Evolutionary conservation across 345 rosid genomes (phyloP).

Genomic region (Eucalyptus erythrocorys): DNA sequence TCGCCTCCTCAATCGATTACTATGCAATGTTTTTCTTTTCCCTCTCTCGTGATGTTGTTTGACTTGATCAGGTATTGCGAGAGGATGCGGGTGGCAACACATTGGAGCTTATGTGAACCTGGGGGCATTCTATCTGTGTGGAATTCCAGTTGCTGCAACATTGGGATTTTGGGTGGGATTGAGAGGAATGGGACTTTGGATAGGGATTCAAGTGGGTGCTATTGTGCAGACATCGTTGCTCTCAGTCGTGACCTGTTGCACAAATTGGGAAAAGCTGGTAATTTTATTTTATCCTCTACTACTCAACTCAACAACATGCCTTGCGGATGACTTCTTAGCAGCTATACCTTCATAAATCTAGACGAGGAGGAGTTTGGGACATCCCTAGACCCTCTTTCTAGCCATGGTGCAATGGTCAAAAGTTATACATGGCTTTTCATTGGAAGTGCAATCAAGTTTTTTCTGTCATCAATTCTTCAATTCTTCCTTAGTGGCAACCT

Average conservation of each 20-base stretch:
- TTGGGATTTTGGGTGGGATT: conserved; percentile 52
- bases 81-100: conserved; percentile 88
- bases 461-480: neutral
- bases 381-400: neutral
- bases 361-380: neutral
- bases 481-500: neutral
- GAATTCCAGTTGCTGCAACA: conserved; percentile 47
- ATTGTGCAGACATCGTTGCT: conserved; percentile 38
- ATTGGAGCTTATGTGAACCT: conserved; percentile 72
- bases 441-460: neutral
- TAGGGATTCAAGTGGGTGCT: conserved; percentile 61
- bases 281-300: neutral
- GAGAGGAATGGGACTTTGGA: conserved; percentile 63
- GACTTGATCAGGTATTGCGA: conserved; percentile 40
- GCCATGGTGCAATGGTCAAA: neutral
- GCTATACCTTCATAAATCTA: neutral
- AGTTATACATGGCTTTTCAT: neutral
- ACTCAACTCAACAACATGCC: neutral
- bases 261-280: conserved; percentile 67
- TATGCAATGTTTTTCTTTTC: neutral
- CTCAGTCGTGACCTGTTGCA: conserved; percentile 27
- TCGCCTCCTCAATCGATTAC: neutral
- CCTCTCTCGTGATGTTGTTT: neutral
- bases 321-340: neutral
- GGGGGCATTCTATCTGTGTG: conserved; percentile 59